Evolutionary conservation across 306 rosid species (phyloP), one percentile per base, ranked within the genome.

Genomic region (Senna tora): DNA sequence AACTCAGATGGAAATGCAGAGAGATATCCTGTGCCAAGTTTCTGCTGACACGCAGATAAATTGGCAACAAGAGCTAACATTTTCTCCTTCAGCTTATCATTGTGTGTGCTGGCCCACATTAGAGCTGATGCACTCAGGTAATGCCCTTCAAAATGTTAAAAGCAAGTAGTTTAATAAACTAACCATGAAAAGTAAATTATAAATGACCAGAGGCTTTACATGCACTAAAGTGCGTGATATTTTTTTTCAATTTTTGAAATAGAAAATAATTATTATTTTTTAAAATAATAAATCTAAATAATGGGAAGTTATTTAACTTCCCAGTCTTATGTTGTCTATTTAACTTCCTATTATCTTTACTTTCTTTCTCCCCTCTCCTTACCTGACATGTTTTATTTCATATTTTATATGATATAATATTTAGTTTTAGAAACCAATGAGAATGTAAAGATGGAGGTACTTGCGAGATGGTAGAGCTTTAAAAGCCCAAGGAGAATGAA

Each of bases 21-120:
- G 39, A 88, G 94, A 77, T 88, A 88, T 41, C 94, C 94, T 0
- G 80, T 69, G 38, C 91, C 85, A 15, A 88, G 65, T 78, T 82
- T 71, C 47, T 84, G 55, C 76, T 88, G 94, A 78, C 94, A 88
- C 9, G 43, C 73, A 25, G 84, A 72, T 5, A 88, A 79, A 62
- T 19, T 41, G 7, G 87, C 75, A 22, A 88, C 89, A 33, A 88
- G n/a, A 17, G 75, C 63, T 4, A 78, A 69, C 87, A 88, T 86
- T 80, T 84, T 88, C 70, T 70, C 83, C 46, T 76, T 80, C 73
- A 88, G 80, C 41, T 20, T 75, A 38, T 68, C 67, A 74, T 84
- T 78, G 36, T 79, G 83, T 73, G 91, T 88, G 65, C 86, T 86
- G 36, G 94, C 89, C 94, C 94, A 88, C 91, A 80, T 86, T 53